These are phyloP conservation scores for Wickerhamiella parazyma DNA, from an alignment of 805 yeast species.

Conservation along the genomic window DNA sequence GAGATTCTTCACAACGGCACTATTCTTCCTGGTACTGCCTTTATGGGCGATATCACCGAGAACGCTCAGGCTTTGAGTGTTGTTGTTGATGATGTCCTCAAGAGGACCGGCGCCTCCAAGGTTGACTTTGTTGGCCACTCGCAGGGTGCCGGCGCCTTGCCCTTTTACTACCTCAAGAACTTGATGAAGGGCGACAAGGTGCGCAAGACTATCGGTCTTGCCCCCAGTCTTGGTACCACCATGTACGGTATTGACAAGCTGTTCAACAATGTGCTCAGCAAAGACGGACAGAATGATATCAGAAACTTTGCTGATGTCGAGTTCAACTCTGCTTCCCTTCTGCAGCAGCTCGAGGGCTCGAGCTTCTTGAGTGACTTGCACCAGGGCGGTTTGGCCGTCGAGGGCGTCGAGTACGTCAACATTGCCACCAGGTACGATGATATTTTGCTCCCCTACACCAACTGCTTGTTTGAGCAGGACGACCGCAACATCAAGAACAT, in stretches of 20 bases:
- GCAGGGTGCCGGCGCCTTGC: conserved; percentile 6
- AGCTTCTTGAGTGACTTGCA: conserved; percentile 2
- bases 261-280: neutral
- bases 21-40: neutral
- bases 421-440: conserved; percentile 4
- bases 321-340: neutral
- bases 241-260: neutral
- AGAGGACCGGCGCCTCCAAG: neutral
- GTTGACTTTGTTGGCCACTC: conserved; percentile 7
- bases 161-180: conserved; percentile 4
- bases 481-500: neutral
- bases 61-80: neutral
- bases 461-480: neutral
- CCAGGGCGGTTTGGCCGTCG: conserved; percentile 2
- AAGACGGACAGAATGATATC: neutral
- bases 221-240: conserved; percentile 1
- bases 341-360: conserved; percentile 1
- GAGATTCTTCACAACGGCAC: neutral
- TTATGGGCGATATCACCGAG: conserved; percentile 2
- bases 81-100: neutral
- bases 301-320: neutral
- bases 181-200: conserved; percentile 2
- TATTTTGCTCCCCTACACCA: conserved; percentile 3
- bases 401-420: conserved; percentile 5
- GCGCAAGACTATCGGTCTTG: conserved; percentile 1